Conservation (phyloP, 768 basidiomycete genomes). For the Lyophyllum semitale region DNA sequence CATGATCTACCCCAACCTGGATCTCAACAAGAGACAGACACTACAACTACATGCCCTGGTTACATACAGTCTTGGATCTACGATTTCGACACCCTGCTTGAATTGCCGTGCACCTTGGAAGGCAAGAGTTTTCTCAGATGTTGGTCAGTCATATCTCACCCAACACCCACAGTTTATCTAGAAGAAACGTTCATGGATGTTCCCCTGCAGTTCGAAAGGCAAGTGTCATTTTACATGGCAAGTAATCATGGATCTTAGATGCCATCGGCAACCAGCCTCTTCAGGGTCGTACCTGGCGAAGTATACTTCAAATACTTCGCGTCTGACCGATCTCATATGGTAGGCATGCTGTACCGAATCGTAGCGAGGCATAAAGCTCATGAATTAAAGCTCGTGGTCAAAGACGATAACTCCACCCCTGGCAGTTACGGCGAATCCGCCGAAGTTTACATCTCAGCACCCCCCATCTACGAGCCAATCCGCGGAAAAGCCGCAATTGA, state of each 20-base stretch:
- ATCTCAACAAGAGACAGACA: not conserved
- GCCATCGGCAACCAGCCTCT: constrained; percentile 44
- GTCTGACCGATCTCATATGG: constrained; percentile 80
- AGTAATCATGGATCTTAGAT: not conserved
- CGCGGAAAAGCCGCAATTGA: constrained; percentile 43
- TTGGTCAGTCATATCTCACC: not conserved
- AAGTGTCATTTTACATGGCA: constrained; percentile 2
- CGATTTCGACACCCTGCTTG: constrained; percentile 62
- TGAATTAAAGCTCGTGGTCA: constrained; percentile 7
- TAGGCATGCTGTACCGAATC: constrained; percentile 26
- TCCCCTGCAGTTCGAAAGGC: constrained; percentile 47
- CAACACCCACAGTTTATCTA: constrained; percentile 42
- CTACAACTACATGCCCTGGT: not conserved
- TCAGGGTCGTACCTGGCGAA: constrained; percentile 58
- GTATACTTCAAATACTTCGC: constrained; percentile 62
- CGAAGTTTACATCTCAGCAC: constrained; percentile 39
- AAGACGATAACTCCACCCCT: not conserved
- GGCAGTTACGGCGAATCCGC: not conserved
- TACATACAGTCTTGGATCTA: constrained; percentile 55
- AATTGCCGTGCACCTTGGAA: constrained; percentile 51
- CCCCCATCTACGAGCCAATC: constrained; percentile 53
- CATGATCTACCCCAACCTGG: not conserved
- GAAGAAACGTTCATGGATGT: constrained; percentile 42
- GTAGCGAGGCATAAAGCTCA: not conserved
- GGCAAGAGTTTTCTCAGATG: constrained; percentile 32